Evolutionary conservation across 2,329 filamentous ascomycete species (phyloP).

Genomic region (Xylaria hypoxylon): DNA sequence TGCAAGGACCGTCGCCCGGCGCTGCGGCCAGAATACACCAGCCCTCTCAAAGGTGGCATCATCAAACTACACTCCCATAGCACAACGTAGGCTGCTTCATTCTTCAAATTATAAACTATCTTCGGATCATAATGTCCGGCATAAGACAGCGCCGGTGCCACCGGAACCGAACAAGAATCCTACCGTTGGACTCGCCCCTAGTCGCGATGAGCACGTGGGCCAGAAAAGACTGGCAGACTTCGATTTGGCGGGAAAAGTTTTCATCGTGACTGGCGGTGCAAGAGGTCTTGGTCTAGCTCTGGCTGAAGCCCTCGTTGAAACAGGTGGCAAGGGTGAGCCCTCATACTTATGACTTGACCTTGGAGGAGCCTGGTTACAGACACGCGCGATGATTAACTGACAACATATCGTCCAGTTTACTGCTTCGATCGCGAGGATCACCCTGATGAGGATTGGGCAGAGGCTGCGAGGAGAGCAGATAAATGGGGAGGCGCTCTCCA

Average conservation of each 20-base stretch:
- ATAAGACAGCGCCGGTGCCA: conserved; percentile 35
- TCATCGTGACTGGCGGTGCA: conserved; percentile 77
- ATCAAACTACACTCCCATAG: conserved; percentile 3
- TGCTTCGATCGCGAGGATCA: conserved; percentile 65
- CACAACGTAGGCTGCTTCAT: conserved; percentile 24
- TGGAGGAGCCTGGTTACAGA: not conserved
- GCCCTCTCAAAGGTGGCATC: conserved; percentile 10
- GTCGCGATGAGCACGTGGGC: conserved; percentile 46
- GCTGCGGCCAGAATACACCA: conserved; percentile 10
- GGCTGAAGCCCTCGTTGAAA: conserved; percentile 78
- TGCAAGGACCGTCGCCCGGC: conserved; percentile 13
- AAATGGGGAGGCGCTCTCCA: conserved; percentile 72
- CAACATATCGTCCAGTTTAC: conserved; percentile 58
- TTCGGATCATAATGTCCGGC: not conserved
- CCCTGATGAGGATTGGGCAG: conserved; percentile 68
- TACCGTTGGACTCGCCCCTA: conserved; percentile 40
- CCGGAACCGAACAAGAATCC: conserved; percentile 48
- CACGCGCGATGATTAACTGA: conserved; percentile 24
- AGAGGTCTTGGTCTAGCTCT: conserved; percentile 79
- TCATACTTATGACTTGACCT: not conserved
- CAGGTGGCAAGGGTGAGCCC: conserved; percentile 72
- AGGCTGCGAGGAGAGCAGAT: conserved; percentile 69
- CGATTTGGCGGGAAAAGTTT: conserved; percentile 73
- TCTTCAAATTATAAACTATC: conserved; percentile 7
- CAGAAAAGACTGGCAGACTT: conserved; percentile 71